Percentiles rank a stretch among this genome's conserved stretches.
Evolutionary conservation across 805 yeast genomes (phyloP).

Genomic region (Suhomyces sp.): DNA sequence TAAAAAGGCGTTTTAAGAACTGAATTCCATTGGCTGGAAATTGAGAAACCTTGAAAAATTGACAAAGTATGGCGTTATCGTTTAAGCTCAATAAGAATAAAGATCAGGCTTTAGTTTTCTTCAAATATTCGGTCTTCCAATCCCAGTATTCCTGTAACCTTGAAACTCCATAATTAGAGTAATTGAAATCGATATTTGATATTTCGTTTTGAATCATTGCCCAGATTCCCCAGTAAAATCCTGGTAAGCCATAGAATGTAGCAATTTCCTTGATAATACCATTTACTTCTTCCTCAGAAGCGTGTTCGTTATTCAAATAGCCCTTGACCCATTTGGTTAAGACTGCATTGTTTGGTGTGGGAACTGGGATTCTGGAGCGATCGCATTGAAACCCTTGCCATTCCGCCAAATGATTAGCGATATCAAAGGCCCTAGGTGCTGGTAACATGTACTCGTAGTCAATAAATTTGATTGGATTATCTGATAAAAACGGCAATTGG

Average conservation of each 20-base stretch:
- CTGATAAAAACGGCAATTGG: constrained; percentile 15
- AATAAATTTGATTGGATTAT: constrained; percentile 53
- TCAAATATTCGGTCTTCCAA: constrained; percentile 48
- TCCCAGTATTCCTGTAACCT: constrained; percentile 66
- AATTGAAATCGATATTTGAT: constrained; percentile 71
- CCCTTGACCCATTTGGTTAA: constrained; percentile 58
- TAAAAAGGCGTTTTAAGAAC: constrained; percentile 1
- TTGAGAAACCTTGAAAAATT: neutral
- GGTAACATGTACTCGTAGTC: constrained; percentile 73
- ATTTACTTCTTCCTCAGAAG: constrained; percentile 33
- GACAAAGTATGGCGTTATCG: neutral
- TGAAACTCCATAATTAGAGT: constrained; percentile 54
- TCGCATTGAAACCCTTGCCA: constrained; percentile 84
- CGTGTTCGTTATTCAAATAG: constrained; percentile 43
- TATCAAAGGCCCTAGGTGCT: constrained; percentile 71
- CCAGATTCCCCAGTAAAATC: constrained; percentile 86
- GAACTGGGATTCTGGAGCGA: constrained; percentile 54
- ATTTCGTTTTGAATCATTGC: constrained; percentile 69
- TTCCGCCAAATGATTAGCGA: constrained; percentile 71
- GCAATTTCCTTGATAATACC: constrained; percentile 53
- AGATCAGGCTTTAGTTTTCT: neutral
- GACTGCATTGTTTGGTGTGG: constrained; percentile 39
- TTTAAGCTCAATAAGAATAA: no score
- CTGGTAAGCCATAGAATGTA: constrained; percentile 72
- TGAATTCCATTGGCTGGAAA: neutral